Base-by-base conservation (phyloP, 179 eudicot species). In the Silene coronaria region DNA sequence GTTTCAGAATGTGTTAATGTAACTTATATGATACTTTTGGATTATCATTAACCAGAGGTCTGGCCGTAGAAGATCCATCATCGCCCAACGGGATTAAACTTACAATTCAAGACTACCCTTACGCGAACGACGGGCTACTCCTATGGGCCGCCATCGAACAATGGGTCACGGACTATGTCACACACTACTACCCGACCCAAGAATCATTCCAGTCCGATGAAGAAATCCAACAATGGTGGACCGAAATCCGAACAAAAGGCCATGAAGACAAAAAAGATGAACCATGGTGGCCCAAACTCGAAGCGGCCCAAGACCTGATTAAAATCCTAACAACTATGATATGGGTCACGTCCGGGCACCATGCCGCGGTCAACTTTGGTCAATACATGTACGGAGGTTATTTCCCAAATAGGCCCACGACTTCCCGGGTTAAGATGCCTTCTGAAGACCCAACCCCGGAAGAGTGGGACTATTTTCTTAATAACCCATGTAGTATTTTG, bases 341-440 rank as follows among this genome's bases (percentile, higher is more conserved):
- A 2, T 91, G 97, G 97, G 87, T 88, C 4, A 38, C 86, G 14
- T 89, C 93, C 4, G 90, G 86, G 27, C 93, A 91, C 85, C 96
- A 91, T 61, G 86, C 93, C 0, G 91, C 96, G 0, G 89, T 88
- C 24, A 91, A 91, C 86, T 91, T 91, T 13, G 90, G 97, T 0
- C 90, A 91, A 48, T 91, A 89, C 27, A 80, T 77, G 26, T 88
- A 30, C 16, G 89, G 79, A 1, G 97, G 89, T 6, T 91, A 83
- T 32, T 84, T 89, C 72, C 93, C 91, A 0, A 91, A 88, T 60
- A 73, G 91, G 70, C 89, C 91, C 0, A 83, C 89, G 26, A 84
- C 82, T n/a, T 87, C 90, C 3, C 79, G 93, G 38, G 70, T 61
- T 4, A 85, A 80, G 4, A 91, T 91, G 90, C 91, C 91, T 1